These are phyloP conservation scores for Fusarium avenaceum DNA, from an alignment of 2,329 filamentous ascomycete genomes.

Conservation along the genomic window DNA sequence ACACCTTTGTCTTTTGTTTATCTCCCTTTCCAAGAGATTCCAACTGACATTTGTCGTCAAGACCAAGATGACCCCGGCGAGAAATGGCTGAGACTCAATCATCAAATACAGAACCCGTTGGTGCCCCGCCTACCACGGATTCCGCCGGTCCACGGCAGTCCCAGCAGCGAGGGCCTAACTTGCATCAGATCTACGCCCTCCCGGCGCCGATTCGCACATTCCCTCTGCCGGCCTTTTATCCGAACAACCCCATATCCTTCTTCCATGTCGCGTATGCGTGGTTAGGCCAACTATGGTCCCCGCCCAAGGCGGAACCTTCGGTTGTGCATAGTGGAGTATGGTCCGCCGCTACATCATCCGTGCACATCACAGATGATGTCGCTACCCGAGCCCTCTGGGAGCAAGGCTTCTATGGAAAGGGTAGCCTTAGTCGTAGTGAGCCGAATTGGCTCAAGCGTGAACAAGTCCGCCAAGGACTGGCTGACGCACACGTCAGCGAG, in stretches of 20 bases:
- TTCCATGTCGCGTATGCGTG: constrained; percentile 84
- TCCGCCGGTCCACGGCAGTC: constrained; percentile 38
- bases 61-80: constrained; percentile 62
- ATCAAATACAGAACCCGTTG: constrained; percentile 41
- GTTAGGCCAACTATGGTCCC: constrained; percentile 78
- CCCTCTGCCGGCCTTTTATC: constrained; percentile 88
- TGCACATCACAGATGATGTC: constrained; percentile 83
- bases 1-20: constrained; percentile 37
- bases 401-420: constrained; percentile 97
- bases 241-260: constrained; percentile 91
- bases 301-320: constrained; percentile 73
- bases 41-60: constrained; percentile 47
- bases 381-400: constrained; percentile 91
- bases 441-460: constrained; percentile 92
- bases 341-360: constrained; percentile 83
- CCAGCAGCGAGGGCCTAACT: constrained; percentile 58
- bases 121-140: constrained; percentile 41
- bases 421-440: constrained; percentile 91
- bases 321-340: constrained; percentile 80
- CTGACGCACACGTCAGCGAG: constrained; percentile 80
- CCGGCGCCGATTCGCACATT: constrained; percentile 85
- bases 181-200: constrained; percentile 83
- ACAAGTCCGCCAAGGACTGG: constrained; percentile 76
- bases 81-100: constrained; percentile 60
- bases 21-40: background rate